Conservation (phyloP, 2,329 filamentous ascomycete species). For the Teratosphaeria pseudoeucalypti region DNA sequence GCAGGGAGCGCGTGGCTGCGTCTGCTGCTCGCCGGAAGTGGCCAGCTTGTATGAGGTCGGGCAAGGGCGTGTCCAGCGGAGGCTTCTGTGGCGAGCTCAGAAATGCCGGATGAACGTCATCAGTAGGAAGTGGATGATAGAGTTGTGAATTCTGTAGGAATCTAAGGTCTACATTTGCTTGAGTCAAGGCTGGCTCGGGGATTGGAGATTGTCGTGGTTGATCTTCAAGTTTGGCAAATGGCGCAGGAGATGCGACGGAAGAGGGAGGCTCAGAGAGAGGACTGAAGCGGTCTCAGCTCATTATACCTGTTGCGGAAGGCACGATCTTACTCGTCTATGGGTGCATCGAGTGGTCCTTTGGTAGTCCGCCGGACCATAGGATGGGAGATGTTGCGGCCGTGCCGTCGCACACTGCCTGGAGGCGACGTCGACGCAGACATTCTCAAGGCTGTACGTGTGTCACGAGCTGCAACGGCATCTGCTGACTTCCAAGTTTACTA, state of each 20-base stretch:
- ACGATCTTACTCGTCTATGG: slow-evolving; percentile 53
- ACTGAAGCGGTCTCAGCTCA: slow-evolving; percentile 15
- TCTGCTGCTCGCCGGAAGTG: slow-evolving; percentile 59
- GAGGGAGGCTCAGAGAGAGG: slow-evolving; percentile 14
- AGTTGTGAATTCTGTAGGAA: slow-evolving; percentile 71
- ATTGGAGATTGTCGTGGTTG: slow-evolving; percentile 1
- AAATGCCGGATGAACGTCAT: slow-evolving; percentile 55
- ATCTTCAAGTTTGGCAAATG: slow-evolving; percentile 1
- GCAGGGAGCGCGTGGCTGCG: slow-evolving; percentile 32
- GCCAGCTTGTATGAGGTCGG: slow-evolving; percentile 57
- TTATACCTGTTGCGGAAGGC: not conserved
- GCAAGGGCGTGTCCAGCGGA: slow-evolving; percentile 51
- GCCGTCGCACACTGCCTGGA: slow-evolving; percentile 19
- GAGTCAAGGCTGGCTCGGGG: slow-evolving; percentile 6
- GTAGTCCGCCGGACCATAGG: slow-evolving; percentile 55
- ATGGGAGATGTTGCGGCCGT: slow-evolving; percentile 22
- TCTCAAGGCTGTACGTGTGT: not conserved
- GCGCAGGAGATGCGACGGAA: not conserved
- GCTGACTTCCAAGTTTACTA: not conserved
- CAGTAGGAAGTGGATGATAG: slow-evolving; percentile 66
- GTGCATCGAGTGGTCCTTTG: slow-evolving; percentile 61
- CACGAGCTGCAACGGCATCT: too few relatives aligned
- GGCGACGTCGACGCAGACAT: slow-evolving; percentile 17
- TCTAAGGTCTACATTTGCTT: slow-evolving; percentile 56
- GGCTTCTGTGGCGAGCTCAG: slow-evolving; percentile 58